Evolutionary conservation across 1,284 basidiomycete species (phyloP), one percentile per base, ranked within the genome.

Genomic region (Macrocybe sp.): DNA sequence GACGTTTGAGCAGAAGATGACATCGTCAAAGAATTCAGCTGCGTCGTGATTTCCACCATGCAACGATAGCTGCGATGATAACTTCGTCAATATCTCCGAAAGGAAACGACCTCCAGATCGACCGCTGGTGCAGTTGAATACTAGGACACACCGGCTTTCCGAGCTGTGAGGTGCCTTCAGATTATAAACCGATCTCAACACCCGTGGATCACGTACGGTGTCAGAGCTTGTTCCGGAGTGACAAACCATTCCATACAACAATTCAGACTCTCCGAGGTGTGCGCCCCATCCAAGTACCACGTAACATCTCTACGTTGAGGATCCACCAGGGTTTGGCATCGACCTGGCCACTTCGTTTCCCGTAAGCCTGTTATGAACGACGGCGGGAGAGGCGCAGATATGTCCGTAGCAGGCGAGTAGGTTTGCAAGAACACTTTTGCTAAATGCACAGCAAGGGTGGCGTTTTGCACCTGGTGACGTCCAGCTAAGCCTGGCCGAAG

Each of bases 101-200:
- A 99, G 72, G 61, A 99, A 86, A 0, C 73, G 68, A 41, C 76
- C 66, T 2, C 89, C 93, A 5, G 90, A 89, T 31, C 97, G 83
- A 6, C 93, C 96, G 47, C 79, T 85, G 2, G 96, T 97, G 69
- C 94, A 98, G 68, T 99, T 99, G 74, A 99, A 99, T 33, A 99
- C 78, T 40, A 99, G 73, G 2, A 90, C 69, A 33, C 90, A 79
- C 9, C 35, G 39, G 43, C 51, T 43, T 37, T 11, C 28, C n/a
- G 29, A 38, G 41, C 11, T 36, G 7, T 34, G 30, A 16, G 28
- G 7, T 42, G 6, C 32, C 28, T 38, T 29, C 4, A 22, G 9
- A 28, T 37, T 30, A 47, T 37, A 22, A 38, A 6, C 33, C 8
- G 34, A 36, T 37, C 41, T 37, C 14, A 37, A 2, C 14, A 37